Percentiles rank a stretch among this genome's conserved stretches.
phyloP scores from a whole-genome alignment of 495 filamentous ascomycete genomes.

The Neurospora cerealis region DNA sequence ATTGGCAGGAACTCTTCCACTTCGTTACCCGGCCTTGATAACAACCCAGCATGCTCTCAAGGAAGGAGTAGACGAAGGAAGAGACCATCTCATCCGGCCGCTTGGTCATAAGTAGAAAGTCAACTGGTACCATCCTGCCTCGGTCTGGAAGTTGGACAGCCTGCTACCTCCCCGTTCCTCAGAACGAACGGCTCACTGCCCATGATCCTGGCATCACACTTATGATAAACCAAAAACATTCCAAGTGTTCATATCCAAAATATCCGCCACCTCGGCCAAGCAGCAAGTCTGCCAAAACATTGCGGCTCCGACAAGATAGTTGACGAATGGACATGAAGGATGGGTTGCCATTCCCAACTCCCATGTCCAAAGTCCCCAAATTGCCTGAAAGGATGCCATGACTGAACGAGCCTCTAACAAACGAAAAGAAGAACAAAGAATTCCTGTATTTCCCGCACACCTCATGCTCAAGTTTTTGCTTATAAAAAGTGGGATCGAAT shows the following conservation, averaged over 20 bases:
- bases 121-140: background rate
- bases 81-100: background rate
- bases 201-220: background rate
- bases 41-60: background rate
- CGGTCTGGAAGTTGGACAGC: background rate
- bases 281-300: background rate
- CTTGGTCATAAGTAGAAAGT: background rate
- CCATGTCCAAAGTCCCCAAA: background rate
- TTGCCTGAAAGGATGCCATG: background rate
- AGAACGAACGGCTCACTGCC: background rate
- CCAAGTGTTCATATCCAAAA: background rate
- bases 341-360: background rate
- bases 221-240: background rate
- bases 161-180: background rate
- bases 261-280: background rate
- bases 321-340: background rate
- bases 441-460: background rate
- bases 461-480: background rate
- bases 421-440: background rate
- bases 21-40: background rate
- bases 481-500: background rate
- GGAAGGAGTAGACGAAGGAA: background rate
- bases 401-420: background rate
- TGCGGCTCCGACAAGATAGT: background rate
- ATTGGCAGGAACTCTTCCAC: background rate